A percentile compares a stretch with the other conserved stretches of the same genome.
Conservation (phyloP, 805 yeast species). For the Torulaspora indica region DNA sequence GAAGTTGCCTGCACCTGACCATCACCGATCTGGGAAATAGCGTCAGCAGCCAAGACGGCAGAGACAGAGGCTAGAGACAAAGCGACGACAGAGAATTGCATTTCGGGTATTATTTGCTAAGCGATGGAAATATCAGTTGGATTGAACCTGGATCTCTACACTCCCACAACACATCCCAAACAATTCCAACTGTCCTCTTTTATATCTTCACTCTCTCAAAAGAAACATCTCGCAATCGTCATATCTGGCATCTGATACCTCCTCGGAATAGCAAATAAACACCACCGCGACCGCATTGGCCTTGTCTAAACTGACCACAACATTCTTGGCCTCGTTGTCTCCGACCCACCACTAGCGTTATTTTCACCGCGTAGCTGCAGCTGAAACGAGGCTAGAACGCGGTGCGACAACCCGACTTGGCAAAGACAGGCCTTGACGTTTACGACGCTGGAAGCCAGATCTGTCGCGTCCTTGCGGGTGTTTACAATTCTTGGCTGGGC, state of each 20-base stretch:
- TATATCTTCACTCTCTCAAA: neutral
- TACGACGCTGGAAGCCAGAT: neutral
- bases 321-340: neutral
- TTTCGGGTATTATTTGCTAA: constrained; percentile 6
- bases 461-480: neutral
- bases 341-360: neutral
- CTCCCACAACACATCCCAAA: neutral
- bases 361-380: neutral
- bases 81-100: constrained; percentile 20
- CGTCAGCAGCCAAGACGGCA: constrained; percentile 13
- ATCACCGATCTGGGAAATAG: constrained; percentile 17
- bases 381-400: neutral
- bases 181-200: constrained; percentile 1
- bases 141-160: neutral
- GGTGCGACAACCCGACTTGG: neutral
- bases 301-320: too few relatives aligned
- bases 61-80: constrained; percentile 15
- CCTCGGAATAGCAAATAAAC: too few relatives aligned
- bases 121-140: constrained; percentile 12
- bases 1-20: constrained; percentile 19
- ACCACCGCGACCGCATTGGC: neutral
- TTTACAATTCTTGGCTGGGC: neutral
- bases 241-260: neutral
- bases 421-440: neutral
- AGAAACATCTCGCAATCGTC: too few relatives aligned